These are phyloP conservation scores for Remersonia thermophila DNA, from an alignment of 2,329 filamentous ascomycete genomes.

Conservation along the genomic window DNA sequence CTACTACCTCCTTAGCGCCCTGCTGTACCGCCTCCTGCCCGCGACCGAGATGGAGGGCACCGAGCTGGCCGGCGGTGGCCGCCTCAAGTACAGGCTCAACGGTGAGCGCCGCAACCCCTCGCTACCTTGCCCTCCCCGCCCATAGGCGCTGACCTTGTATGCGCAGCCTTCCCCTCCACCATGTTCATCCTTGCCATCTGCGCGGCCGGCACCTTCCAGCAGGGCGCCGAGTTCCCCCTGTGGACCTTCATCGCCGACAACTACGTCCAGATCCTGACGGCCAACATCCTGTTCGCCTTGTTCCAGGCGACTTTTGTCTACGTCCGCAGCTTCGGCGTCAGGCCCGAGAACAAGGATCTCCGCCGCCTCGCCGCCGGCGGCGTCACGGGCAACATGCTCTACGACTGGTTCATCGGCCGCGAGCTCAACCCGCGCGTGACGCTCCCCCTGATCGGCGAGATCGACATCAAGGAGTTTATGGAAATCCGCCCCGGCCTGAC, in stretches of 20 bases:
- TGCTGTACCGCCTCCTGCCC: conserved; percentile 66
- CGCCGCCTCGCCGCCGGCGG: conserved; percentile 76
- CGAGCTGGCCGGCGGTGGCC: conserved; percentile 56
- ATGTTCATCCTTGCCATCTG: conserved; percentile 59
- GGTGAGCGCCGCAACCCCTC: conserved; percentile 30
- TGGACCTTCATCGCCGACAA: conserved; percentile 94
- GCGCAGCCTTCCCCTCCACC: conserved; percentile 64
- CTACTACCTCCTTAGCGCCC: conserved; percentile 66
- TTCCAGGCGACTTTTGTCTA: conserved; percentile 68
- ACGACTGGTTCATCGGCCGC: conserved; percentile 94
- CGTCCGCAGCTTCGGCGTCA: conserved; percentile 67
- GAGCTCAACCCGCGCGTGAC: conserved; percentile 83
- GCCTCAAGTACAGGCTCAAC: conserved; percentile 73
- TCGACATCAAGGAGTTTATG: conserved; percentile 83
- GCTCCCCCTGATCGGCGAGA: conserved; percentile 66
- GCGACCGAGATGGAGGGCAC: conserved; percentile 60
- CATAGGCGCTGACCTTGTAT: too few species aligned
- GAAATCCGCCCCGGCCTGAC: conserved; percentile 88
- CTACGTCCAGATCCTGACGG: conserved; percentile 73
- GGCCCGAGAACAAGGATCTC: conserved; percentile 50
- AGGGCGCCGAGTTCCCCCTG: conserved; percentile 71
- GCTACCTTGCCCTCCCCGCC: too few species aligned
- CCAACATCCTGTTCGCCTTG: conserved; percentile 68
- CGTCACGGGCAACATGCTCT: conserved; percentile 70
- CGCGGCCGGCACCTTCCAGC: conserved; percentile 59